These are phyloP conservation scores for Penicillium sp. DNA, from an alignment of 2,329 filamentous ascomycete genomes.

Conservation along the genomic window DNA sequence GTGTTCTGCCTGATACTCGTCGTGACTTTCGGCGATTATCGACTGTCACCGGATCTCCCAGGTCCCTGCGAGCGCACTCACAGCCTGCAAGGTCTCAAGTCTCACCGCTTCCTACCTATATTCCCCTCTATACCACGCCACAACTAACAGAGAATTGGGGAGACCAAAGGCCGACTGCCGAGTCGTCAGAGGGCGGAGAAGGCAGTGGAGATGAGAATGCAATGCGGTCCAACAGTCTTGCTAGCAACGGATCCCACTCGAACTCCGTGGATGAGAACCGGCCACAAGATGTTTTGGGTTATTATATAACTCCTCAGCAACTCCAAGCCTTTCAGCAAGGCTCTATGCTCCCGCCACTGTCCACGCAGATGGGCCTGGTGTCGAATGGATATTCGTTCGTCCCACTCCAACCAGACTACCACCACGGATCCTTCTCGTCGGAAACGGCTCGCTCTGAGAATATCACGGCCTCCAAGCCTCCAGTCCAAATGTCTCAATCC, in stretches of 20 bases:
- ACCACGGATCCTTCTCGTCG: conserved; percentile 24
- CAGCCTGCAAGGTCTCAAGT: conserved; percentile 47
- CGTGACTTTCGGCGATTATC: conserved; percentile 47
- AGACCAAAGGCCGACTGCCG: conserved; percentile 32
- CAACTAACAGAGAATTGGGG: conserved; percentile 30
- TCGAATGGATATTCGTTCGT: conserved; percentile 39
- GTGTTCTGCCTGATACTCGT: conserved; percentile 42
- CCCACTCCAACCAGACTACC: conserved; percentile 35
- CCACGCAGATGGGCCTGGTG: conserved; percentile 38
- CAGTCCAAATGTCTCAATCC: conserved; percentile 18
- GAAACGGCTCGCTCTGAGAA: conserved; percentile 30
- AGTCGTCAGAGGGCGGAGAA: conserved; percentile 33
- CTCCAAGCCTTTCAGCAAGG: conserved; percentile 41
- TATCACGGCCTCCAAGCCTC: conserved; percentile 19
- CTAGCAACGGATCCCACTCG: conserved; percentile 32
- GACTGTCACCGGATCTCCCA: conserved; percentile 41
- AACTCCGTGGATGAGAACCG: conserved; percentile 39
- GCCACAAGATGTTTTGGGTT: conserved; percentile 45
- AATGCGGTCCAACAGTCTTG: conserved; percentile 33
- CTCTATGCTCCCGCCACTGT: conserved; percentile 37
- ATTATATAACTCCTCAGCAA: conserved; percentile 46
- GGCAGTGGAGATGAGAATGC: conserved; percentile 34
- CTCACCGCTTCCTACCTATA: conserved; percentile 33
- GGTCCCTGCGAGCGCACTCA: conserved; percentile 48
- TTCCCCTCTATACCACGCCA: conserved; percentile 33